Evolutionary conservation across 371 early-diverging fungal genomes (phyloP), one percentile per base, ranked within the genome.

Genomic region (Lichtheimia corymbifera): DNA sequence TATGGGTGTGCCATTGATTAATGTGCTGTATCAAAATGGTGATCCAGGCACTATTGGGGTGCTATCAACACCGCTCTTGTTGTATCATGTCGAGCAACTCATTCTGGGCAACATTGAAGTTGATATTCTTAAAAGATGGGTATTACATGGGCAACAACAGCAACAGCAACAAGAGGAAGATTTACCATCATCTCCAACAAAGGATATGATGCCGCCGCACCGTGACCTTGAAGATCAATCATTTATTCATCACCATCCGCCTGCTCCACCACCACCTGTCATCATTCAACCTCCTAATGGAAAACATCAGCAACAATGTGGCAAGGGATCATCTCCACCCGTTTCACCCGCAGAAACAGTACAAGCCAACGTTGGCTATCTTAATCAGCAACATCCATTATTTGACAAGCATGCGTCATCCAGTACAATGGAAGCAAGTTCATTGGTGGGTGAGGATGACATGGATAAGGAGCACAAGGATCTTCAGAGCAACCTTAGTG

Each of bases 1-100:
- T 2, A 81, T 91, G 80, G 92, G 92, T 2, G 85, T 90, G 4
- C 92, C 92, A 1, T 70, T 91, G 64, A 88, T 91, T 71, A 88
- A 88, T 67, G 84, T 90, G 7, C 72, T 91, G 27, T 91, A 87
- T 62, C 69, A 66, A n/a, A 76, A 70, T 17, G 75, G 66, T 11
- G 66, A 83, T 53, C 68, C 76, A 4, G 80, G 79, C n/a, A 58
- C 78, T 27, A 73, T 87, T 12, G 92, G 90, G 27, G 78, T 90
- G 4, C 61, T 88, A 50, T 79, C 87, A 0, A 82, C 88, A 0
- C 92, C 92, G 0, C 66, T 91, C 11, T 61, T 91, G 53, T 73
- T 90, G 18, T 91, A 91, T 61, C 90, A 91, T 65, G 87, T 89
- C 17, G 86, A 84, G 58, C 91, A 91, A 49, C 65, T 91, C 30